These are phyloP conservation scores for Globisporangium heterothallicum DNA, from an alignment of 352 stramenopile genomes.

Conservation along the genomic window DNA sequence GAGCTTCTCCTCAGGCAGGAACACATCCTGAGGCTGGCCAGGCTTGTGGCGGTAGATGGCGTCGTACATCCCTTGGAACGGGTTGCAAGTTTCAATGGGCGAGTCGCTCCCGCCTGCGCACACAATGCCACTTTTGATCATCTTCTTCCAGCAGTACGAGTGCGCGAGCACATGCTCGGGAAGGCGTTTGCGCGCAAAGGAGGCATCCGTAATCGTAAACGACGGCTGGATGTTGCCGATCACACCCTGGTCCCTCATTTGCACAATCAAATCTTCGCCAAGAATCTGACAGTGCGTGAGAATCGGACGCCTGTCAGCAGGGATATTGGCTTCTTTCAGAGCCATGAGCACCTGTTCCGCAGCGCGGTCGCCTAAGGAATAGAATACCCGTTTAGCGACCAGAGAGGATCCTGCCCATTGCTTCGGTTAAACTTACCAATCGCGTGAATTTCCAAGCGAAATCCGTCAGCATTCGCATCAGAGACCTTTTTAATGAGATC, in stretches of 20 bases:
- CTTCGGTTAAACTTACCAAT: slow-evolving; percentile 53
- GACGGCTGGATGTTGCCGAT: slow-evolving; percentile 88
- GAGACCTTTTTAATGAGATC: slow-evolving; percentile 58
- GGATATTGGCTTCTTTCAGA: slow-evolving; percentile 47
- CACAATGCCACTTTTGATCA: slow-evolving; percentile 61
- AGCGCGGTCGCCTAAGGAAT: slow-evolving; percentile 46
- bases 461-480: slow-evolving; percentile 45
- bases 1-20: slow-evolving; percentile 58
- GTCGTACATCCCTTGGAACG: slow-evolving; percentile 87
- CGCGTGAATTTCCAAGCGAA: slow-evolving; percentile 85
- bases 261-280: slow-evolving; percentile 51
- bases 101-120: slow-evolving; percentile 82
- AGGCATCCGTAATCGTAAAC: slow-evolving; percentile 83
- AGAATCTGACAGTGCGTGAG: slow-evolving; percentile 90
- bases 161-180: slow-evolving; percentile 42
- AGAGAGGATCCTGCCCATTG: neutral
- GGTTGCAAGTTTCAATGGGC: slow-evolving; percentile 84
- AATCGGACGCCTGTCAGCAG: slow-evolving; percentile 55
- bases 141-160: slow-evolving; percentile 86
- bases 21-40: slow-evolving; percentile 36
- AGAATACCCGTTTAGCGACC: neutral
- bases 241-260: slow-evolving; percentile 71
- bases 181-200: slow-evolving; percentile 76
- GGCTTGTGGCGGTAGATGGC: slow-evolving; percentile 73
- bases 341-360: slow-evolving; percentile 69